phyloP scores from a whole-genome alignment of 2,329 filamentous ascomycete species.

The Fusarium nanum region DNA sequence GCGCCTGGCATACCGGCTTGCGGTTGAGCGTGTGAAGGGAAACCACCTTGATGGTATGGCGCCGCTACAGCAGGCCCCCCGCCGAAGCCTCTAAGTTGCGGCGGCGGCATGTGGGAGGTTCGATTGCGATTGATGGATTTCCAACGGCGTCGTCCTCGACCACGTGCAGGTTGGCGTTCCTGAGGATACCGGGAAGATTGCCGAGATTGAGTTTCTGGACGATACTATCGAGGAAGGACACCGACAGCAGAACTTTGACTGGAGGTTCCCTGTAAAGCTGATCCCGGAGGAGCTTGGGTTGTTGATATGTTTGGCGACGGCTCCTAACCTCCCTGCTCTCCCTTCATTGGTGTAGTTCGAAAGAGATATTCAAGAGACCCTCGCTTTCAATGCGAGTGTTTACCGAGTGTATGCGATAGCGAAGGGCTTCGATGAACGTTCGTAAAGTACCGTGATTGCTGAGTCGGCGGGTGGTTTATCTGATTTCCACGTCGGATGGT shows the following conservation, averaged over 20 bases:
- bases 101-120: conserved; percentile 51
- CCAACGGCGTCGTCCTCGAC: not conserved
- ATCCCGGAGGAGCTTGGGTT: not conserved
- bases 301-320: not conserved
- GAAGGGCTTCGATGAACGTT: conserved; percentile 11
- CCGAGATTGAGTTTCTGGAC: not conserved
- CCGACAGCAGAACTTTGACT: not conserved
- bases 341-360: conserved; percentile 37
- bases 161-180: not conserved
- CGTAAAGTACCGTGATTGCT: conserved; percentile 17
- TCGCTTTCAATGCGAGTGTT: not conserved
- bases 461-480: conserved; percentile 27
- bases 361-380: not conserved
- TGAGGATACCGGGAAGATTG: not conserved
- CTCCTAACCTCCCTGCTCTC: not conserved
- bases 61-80: conserved; percentile 53
- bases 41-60: conserved; percentile 61
- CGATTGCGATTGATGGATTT: not conserved
- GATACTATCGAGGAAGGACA: not conserved
- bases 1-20: conserved; percentile 67
- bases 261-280: not conserved
- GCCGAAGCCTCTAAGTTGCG: conserved; percentile 54
- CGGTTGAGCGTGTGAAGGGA: conserved; percentile 63
- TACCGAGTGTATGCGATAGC: not conserved
- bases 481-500: conserved; percentile 35